Evolutionary conservation across 2,329 filamentous ascomycete genomes (phyloP).

Genomic region (Cladosporium sp.): DNA sequence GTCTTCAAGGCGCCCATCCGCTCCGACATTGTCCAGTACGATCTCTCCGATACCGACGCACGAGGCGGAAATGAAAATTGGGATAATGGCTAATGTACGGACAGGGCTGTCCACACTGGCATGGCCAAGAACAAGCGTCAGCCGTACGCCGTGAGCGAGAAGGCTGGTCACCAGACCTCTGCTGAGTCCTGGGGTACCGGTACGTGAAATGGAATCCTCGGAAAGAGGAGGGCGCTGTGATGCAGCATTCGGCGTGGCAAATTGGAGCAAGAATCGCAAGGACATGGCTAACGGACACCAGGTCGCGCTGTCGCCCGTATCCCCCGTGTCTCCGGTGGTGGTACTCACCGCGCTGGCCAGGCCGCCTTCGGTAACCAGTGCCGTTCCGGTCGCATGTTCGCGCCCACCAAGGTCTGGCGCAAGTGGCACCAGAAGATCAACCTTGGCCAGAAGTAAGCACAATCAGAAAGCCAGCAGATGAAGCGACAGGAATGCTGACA

Average conservation of each 20-base stretch:
- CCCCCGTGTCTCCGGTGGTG: slow-evolving; percentile 99
- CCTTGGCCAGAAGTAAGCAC: slow-evolving; percentile 74
- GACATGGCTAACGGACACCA: slow-evolving; percentile 34
- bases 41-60: slow-evolving; percentile 12
- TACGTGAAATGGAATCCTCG: slow-evolving; percentile 35
- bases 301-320: slow-evolving; percentile 99
- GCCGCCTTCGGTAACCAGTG: slow-evolving; percentile 99
- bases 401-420: slow-evolving; percentile 99
- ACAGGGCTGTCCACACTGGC: slow-evolving; percentile 79
- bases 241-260: slow-evolving; percentile 1
- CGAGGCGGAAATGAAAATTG: slow-evolving; percentile 6
- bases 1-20: slow-evolving; percentile 98
- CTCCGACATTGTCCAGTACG: slow-evolving; percentile 97
- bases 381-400: slow-evolving; percentile 99
- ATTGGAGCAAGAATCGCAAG: slow-evolving; percentile 11
- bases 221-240: slow-evolving; percentile 10
- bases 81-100: slow-evolving; percentile 24
- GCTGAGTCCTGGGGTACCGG: slow-evolving; percentile 99
- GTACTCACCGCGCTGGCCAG: slow-evolving; percentile 99
- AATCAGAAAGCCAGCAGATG: slow-evolving; percentile 31
- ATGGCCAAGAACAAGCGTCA: slow-evolving; percentile 99
- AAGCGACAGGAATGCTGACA: slow-evolving; percentile 21
- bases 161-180: slow-evolving; percentile 99
- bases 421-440: slow-evolving; percentile 99
- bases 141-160: slow-evolving; percentile 99